A percentile compares a stretch with the other conserved stretches of the same genome.
phyloP scores from a whole-genome alignment of 164 flowering plant genomes.

The Vitis rupestris region DNA sequence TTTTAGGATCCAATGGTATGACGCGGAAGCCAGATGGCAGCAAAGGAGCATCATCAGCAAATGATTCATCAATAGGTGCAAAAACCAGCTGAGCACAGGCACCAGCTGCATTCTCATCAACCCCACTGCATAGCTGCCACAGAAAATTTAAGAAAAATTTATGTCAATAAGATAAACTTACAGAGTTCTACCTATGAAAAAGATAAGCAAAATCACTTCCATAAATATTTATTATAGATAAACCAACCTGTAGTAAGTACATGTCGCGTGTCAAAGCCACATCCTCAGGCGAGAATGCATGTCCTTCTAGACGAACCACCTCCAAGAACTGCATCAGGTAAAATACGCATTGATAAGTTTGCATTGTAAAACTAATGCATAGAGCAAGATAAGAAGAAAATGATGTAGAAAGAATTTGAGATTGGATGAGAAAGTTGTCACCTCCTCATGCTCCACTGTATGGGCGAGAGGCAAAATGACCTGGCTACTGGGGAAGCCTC shows the following conservation, averaged over 20 bases:
- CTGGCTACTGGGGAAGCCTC: constrained; percentile 63
- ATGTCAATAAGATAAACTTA: background rate
- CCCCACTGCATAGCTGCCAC: constrained; percentile 79
- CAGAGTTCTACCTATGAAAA: background rate
- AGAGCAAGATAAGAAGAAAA: background rate
- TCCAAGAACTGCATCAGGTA: constrained; percentile 52
- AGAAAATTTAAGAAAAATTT: background rate
- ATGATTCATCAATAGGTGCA: constrained; percentile 84
- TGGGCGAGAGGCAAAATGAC: constrained; percentile 76
- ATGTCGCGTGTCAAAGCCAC: constrained; percentile 58
- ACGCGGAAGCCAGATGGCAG: constrained; percentile 88
- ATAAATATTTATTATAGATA: background rate
- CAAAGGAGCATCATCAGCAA: constrained; percentile 79
- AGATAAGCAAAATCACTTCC: background rate
- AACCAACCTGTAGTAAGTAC: constrained; percentile 78
- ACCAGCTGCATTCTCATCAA: constrained; percentile 76
- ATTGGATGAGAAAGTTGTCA: constrained; percentile 14
- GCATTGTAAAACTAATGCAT: background rate
- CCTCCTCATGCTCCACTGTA: constrained; percentile 84
- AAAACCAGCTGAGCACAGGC: constrained; percentile 83
- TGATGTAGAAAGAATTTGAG: background rate
- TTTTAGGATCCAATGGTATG: constrained; percentile 69
- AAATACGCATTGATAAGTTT: background rate
- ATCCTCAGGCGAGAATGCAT: constrained; percentile 67
- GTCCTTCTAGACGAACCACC: constrained; percentile 74